These are phyloP conservation scores for Cladophialophora carrionii DNA, from an alignment of 2,329 filamentous ascomycete species.

Conservation along the genomic window DNA sequence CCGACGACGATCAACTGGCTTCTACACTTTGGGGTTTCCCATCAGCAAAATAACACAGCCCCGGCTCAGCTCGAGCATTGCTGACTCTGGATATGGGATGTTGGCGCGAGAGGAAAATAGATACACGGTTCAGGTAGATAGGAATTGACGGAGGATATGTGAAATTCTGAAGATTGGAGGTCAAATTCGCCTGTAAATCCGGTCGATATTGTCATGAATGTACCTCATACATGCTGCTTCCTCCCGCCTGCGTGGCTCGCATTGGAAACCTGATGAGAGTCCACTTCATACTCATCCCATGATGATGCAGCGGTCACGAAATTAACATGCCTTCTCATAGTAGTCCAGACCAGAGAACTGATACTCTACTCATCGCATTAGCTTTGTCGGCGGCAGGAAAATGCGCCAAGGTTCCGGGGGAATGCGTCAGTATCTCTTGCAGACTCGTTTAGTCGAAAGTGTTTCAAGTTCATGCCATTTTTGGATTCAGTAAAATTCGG, in stretches of 20 bases:
- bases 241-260: not conserved
- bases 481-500: slow-evolving; percentile 27
- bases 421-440: not conserved
- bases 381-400: not conserved
- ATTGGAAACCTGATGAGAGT: not conserved
- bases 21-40: not conserved
- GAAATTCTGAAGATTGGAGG: not conserved
- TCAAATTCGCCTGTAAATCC: not conserved
- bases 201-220: not conserved
- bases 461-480: slow-evolving; percentile 20
- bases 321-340: not conserved
- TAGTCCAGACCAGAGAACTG: not conserved
- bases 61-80: not conserved
- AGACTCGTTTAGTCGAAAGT: not conserved
- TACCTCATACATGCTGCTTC: not conserved
- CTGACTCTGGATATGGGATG: not conserved
- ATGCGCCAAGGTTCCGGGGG: not conserved
- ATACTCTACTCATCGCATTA: not conserved
- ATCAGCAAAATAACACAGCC: not conserved
- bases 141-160: not conserved
- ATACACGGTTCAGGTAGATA: not conserved
- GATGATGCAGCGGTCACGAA: not conserved
- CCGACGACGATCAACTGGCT: not conserved
- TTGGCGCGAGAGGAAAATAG: not conserved
- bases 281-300: not conserved